Conservation (phyloP, 2,329 filamentous ascomycete species). For the Fusarium continuum region DNA sequence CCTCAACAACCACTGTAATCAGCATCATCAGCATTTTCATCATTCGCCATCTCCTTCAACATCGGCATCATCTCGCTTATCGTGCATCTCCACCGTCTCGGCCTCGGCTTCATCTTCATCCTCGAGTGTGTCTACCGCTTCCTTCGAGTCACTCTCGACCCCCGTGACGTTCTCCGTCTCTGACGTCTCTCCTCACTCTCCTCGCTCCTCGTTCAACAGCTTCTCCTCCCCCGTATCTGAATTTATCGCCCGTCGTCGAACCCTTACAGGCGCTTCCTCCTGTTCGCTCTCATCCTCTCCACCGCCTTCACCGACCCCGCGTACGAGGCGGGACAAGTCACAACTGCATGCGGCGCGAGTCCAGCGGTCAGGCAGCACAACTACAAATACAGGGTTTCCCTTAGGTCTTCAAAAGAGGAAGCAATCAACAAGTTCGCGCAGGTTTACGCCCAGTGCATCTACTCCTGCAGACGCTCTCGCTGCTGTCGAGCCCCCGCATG, state of each 20-base stretch:
- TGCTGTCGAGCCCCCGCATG: conserved; percentile 59
- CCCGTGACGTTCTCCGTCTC: conserved; percentile 28
- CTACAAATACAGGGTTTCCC: conserved; percentile 32
- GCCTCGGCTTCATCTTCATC: conserved; percentile 30
- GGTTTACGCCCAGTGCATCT: conserved; percentile 48
- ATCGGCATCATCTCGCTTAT: conserved; percentile 39
- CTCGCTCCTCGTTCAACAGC: conserved; percentile 9
- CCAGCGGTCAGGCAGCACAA: conserved; percentile 56
- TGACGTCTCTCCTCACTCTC: conserved; percentile 23
- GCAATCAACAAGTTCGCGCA: conserved; percentile 35
- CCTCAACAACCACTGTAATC: conserved; percentile 40
- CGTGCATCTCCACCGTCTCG: conserved; percentile 40
- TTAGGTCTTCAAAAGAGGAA: conserved; percentile 35
- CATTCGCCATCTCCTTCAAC: conserved; percentile 38
- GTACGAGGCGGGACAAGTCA: conserved; percentile 57
- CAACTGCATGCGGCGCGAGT: conserved; percentile 60
- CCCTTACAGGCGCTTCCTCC: conserved; percentile 34
- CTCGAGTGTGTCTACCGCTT: conserved; percentile 36
- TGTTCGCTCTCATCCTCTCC: conserved; percentile 34
- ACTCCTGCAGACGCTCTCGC: conserved; percentile 55
- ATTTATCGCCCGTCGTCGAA: conserved; percentile 29
- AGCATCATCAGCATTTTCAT: conserved; percentile 42
- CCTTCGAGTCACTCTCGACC: conserved; percentile 35
- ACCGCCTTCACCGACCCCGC: conserved; percentile 45
- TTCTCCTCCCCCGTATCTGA: conserved; percentile 31